Percentiles rank a stretch among this genome's conserved stretches.
These are phyloP conservation scores for Wickerhamiella allomyrinae DNA, from an alignment of 805 yeast species.

Conservation along the genomic window DNA sequence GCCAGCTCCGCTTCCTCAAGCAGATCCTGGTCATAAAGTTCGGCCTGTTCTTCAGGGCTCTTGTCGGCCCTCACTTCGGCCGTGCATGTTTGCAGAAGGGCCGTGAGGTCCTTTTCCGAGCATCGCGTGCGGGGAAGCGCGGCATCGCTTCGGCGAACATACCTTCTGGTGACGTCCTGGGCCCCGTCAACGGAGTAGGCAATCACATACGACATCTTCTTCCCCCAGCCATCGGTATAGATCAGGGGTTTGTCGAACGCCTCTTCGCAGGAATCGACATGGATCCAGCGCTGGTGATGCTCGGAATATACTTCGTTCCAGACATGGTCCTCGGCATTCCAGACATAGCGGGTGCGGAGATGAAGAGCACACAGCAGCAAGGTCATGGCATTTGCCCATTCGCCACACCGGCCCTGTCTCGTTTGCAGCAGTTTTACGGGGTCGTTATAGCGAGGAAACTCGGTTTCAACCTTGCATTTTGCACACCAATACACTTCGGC, in stretches of 20 bases:
- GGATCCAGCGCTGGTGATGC: conserved; percentile 58
- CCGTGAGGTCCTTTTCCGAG: conserved; percentile 22
- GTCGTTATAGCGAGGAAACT: conserved; percentile 69
- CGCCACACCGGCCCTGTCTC: conserved; percentile 79
- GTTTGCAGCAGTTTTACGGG: conserved; percentile 47
- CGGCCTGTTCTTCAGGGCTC: conserved; percentile 14
- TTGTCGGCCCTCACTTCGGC: conserved; percentile 5
- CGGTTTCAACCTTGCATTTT: conserved; percentile 31
- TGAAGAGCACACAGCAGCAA: conserved; percentile 56
- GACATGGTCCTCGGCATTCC: conserved; percentile 86
- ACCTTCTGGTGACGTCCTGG: conserved; percentile 55
- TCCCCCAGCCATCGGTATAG: conserved; percentile 81
- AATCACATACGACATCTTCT: conserved; percentile 76
- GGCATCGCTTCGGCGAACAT: conserved; percentile 34
- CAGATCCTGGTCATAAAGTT: conserved; percentile 7
- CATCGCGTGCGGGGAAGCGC: conserved; percentile 35
- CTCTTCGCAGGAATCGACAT: conserved; percentile 73
- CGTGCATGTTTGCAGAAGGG: conserved; percentile 24
- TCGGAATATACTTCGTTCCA: conserved; percentile 84
- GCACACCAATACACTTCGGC: conserved; percentile 55
- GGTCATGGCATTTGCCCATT: conserved; percentile 81
- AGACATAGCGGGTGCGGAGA: conserved; percentile 51
- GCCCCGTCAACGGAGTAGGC: conserved; percentile 50
- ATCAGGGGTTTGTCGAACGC: conserved; percentile 69
- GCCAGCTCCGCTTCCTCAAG: conserved; percentile 19